Base-by-base conservation (phyloP, 192 early-diverging fungal genomes). In the Umbelopsis sp. region DNA sequence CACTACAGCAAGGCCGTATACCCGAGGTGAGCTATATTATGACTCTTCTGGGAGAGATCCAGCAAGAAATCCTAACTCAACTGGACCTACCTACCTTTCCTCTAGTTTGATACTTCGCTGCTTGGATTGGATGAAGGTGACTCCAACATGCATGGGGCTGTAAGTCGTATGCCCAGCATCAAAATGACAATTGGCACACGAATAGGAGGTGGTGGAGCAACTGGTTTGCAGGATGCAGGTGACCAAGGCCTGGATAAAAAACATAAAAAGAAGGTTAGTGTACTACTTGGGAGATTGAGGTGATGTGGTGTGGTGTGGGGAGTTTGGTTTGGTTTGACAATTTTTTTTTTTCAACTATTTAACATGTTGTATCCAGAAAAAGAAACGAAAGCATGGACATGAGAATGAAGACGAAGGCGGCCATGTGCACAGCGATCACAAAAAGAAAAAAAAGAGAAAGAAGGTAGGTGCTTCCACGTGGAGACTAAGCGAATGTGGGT, bases 371-470 rank as follows among this genome's bases (percentile, higher is more conserved):
- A n/a, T 38, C 25, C 51, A 76, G 71, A 73, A 81, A 53, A 81
- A 81, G 74, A 81, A 81, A 53, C 69, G 73, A 70, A 81, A 76
- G 72, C 71, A 73, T 34, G 67, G 65, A 10, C 79, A 81, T 51
- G 77, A 78, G 38, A 47, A 78, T 54, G 79, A 76, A 32, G 72
- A 34, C 49, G 68, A 76, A 62, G 79, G 72, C 20, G 72, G 70
- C 22, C 67, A 78, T 38, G 38, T 36, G 45, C 74, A 77, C 34
- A 70, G 54, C 22, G 70, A 80, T 11, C 72, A 76, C 22, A 76
- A 81, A 52, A 81, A 77, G 70, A 81, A 81, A 65, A 81, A 81
- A 70, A 81, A 81, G 56, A 66, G 74, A 34, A 81, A 77, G 54
- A 81, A 74, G 75, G 79, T 76, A 75, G 53, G 65, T 44, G n/a